Conservation (phyloP, 305 asterid genomes). For the Rubia tinctorum region DNA sequence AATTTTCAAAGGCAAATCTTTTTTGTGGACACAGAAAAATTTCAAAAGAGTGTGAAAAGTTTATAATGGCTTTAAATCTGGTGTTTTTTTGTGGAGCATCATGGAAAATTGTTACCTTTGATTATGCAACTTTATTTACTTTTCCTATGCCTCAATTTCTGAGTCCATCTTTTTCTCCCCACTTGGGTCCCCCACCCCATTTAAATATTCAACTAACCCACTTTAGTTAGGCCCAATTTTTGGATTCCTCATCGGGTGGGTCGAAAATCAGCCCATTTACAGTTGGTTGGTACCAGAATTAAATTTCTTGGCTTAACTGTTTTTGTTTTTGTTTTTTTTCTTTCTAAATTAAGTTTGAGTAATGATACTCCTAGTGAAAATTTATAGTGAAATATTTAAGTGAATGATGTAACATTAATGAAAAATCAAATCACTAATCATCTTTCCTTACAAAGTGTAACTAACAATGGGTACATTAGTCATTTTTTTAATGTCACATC, state of each 20-base stretch:
- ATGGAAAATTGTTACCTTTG: slow-evolving; percentile 6
- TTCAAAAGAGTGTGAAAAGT: slow-evolving; percentile 19
- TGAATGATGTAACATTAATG: too few species aligned
- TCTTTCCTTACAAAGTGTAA: too few species aligned
- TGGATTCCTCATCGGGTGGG: not conserved
- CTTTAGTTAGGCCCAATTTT: slow-evolving; percentile 13
- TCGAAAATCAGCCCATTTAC: slow-evolving; percentile 7
- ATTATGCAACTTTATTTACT: slow-evolving; percentile 15
- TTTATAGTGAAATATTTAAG: too few species aligned
- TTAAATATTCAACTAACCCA: slow-evolving; percentile 28
- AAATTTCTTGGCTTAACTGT: not conserved
- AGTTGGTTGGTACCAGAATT: not conserved
- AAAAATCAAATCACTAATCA: too few species aligned
- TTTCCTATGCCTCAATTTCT: slow-evolving; percentile 19
- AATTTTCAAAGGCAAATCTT: slow-evolving; percentile 2
- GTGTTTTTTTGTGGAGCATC: slow-evolving; percentile 15
- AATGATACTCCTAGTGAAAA: too few species aligned
- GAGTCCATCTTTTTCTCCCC: slow-evolving; percentile 14
- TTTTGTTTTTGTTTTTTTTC: not conserved
- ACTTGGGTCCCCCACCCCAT: slow-evolving; percentile 19
- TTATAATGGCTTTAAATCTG: slow-evolving; percentile 19
- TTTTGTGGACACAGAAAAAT: not conserved
- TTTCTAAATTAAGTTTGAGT: too few species aligned
- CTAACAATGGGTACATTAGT: too few species aligned
- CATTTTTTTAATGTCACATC: too few species aligned